Conservation (phyloP, 257 asterid species). For the Gentiana straminea region DNA sequence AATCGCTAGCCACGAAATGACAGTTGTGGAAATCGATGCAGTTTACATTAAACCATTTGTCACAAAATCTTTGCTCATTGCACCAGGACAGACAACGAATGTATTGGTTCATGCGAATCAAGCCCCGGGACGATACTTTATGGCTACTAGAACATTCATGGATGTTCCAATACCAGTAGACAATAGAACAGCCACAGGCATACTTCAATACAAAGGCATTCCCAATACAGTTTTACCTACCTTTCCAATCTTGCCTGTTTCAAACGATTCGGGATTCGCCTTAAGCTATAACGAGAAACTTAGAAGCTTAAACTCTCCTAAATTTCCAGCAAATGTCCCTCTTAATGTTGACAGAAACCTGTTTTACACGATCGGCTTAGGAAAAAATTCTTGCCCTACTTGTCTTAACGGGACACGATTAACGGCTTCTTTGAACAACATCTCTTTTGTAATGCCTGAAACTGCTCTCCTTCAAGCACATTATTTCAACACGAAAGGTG, state of each 20-base stretch:
- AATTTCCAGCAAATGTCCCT: slow-evolving; percentile 50
- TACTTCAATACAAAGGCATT: slow-evolving; percentile 38
- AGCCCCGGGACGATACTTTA: slow-evolving; percentile 22
- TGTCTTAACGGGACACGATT: slow-evolving; percentile 30
- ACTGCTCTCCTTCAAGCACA: slow-evolving; percentile 28
- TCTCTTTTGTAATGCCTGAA: slow-evolving; percentile 21
- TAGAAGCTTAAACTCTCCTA: slow-evolving; percentile 27
- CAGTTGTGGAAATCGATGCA: slow-evolving; percentile 43
- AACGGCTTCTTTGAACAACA: slow-evolving; percentile 27
- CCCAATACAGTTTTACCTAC: slow-evolving; percentile 23
- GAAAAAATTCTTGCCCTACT: slow-evolving; percentile 38
- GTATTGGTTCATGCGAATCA: slow-evolving; percentile 41
- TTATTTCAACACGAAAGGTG: slow-evolving; percentile 17
- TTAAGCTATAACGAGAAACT: slow-evolving; percentile 27
- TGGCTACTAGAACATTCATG: slow-evolving; percentile 46
- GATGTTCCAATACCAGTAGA: slow-evolving; percentile 40
- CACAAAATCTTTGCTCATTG: slow-evolving; percentile 34
- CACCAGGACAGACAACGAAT: slow-evolving; percentile 35
- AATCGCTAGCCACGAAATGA: slow-evolving; percentile 39
- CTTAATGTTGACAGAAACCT: slow-evolving; percentile 34
- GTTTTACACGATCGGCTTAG: slow-evolving; percentile 39
- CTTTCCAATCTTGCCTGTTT: slow-evolving; percentile 29
- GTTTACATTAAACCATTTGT: slow-evolving; percentile 40
- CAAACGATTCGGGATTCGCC: slow-evolving; percentile 34
- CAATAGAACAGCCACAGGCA: slow-evolving; percentile 47